Conservation (phyloP, 768 basidiomycete species). For the Trametes maxima region DNA sequence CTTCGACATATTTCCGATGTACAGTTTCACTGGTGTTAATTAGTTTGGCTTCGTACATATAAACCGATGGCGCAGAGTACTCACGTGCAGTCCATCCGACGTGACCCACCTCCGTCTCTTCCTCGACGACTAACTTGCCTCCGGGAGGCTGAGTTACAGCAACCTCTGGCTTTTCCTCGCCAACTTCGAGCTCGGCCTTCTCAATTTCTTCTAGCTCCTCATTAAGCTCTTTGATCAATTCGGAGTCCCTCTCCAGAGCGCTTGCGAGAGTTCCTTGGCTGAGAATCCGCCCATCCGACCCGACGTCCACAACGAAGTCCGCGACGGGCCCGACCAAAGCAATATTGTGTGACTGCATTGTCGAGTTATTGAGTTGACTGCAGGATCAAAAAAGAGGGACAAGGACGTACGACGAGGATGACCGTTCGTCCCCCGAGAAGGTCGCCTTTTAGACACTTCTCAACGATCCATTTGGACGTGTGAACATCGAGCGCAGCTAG, state of each 20-base stretch:
- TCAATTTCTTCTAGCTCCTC: constrained; percentile 26
- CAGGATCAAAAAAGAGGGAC: not conserved
- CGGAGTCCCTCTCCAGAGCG: constrained; percentile 42
- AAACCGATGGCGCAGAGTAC: not conserved
- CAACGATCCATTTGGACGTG: constrained; percentile 47
- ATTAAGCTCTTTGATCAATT: constrained; percentile 30
- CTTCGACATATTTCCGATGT: constrained; percentile 9
- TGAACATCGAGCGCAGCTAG: constrained; percentile 54
- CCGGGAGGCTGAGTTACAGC: constrained; percentile 31
- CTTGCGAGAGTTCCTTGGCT: constrained; percentile 50
- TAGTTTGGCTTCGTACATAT: not conserved
- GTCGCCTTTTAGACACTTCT: constrained; percentile 46
- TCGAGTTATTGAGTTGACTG: no score
- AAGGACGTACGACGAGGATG: constrained; percentile 43
- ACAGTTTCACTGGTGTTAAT: not conserved
- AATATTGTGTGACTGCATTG: constrained; percentile 47
- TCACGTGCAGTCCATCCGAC: constrained; percentile 50
- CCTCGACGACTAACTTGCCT: constrained; percentile 63
- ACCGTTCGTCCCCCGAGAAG: constrained; percentile 48
- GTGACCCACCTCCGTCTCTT: constrained; percentile 64
- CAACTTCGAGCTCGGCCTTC: constrained; percentile 28
- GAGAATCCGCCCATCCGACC: constrained; percentile 50
- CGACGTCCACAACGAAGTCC: constrained; percentile 54
- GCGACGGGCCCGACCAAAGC: constrained; percentile 53
- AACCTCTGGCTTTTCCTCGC: constrained; percentile 23